phyloP scores from a whole-genome alignment of 2,329 filamentous ascomycete genomes.

The Xenoacremonium recifei region DNA sequence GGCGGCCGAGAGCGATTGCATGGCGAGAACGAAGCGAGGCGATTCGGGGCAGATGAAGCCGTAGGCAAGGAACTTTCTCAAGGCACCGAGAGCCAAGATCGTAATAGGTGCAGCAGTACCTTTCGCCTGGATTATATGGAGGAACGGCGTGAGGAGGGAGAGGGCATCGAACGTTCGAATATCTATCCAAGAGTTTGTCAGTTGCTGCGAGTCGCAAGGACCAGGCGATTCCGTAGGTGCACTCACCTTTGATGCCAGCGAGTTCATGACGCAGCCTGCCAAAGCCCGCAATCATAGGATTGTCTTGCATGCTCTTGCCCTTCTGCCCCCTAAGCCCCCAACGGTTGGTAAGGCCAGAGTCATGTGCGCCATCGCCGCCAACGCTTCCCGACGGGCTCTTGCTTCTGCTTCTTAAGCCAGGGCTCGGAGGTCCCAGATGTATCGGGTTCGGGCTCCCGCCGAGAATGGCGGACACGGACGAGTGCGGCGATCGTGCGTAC shows the following conservation, averaged over 20 bases:
- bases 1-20: conserved; percentile 91
- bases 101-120: conserved; percentile 96
- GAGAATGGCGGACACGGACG: conserved; percentile 91
- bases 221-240: no score
- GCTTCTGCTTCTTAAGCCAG: conserved; percentile 38
- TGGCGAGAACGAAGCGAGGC: conserved; percentile 83
- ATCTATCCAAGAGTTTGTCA: conserved; percentile 50
- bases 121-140: conserved; percentile 94
- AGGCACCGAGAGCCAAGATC: conserved; percentile 85
- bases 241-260: conserved; percentile 74
- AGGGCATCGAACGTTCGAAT: conserved; percentile 88
- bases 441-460: conserved; percentile 68
- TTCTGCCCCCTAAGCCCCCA: conserved; percentile 95
- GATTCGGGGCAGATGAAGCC: conserved; percentile 83
- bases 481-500: conserved; percentile 92
- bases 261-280: conserved; percentile 85
- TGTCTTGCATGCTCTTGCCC: conserved; percentile 96
- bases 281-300: conserved; percentile 93
- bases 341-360: conserved; percentile 68
- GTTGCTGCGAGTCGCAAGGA: neutral
- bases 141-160: conserved; percentile 84
- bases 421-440: conserved; percentile 49
- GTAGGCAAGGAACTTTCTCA: conserved; percentile 96
- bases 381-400: conserved; percentile 37
- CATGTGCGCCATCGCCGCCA: conserved; percentile 44